Conservation (phyloP, 2,329 filamentous ascomycete species). For the Ascochyta lentis region DNA sequence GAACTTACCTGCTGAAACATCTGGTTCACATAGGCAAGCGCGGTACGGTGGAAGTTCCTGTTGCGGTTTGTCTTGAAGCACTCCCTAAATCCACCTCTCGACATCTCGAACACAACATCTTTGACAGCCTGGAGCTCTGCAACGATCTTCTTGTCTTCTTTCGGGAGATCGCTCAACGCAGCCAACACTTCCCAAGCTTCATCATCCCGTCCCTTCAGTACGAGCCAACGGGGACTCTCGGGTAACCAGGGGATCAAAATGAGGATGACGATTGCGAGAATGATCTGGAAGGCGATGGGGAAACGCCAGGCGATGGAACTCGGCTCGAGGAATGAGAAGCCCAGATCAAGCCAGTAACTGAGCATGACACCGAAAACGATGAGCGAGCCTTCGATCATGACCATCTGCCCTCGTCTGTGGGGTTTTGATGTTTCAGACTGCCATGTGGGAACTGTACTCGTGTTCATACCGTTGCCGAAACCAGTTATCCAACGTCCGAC, state of each 20-base stretch:
- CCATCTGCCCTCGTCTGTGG: slow-evolving; percentile 54
- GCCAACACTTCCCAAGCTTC: slow-evolving; percentile 48
- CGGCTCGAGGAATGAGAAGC: slow-evolving; percentile 59
- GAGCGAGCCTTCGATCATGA: slow-evolving; percentile 57
- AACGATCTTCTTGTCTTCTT: slow-evolving; percentile 48
- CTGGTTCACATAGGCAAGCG: slow-evolving; percentile 53
- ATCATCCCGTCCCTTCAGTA: slow-evolving; percentile 60
- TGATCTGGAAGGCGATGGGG: slow-evolving; percentile 62
- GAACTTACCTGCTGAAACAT: slow-evolving; percentile 53
- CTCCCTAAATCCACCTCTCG: slow-evolving; percentile 59
- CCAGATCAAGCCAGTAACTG: slow-evolving; percentile 52
- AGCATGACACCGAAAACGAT: slow-evolving; percentile 55
- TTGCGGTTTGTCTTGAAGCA: slow-evolving; percentile 63
- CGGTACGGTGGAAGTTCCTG: slow-evolving; percentile 53
- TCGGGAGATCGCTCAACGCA: slow-evolving; percentile 48
- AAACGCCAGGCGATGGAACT: slow-evolving; percentile 53
- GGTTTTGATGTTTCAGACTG: slow-evolving; percentile 57
- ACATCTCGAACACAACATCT: slow-evolving; percentile 49
- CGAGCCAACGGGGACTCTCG: slow-evolving; percentile 57
- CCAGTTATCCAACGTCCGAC: slow-evolving; percentile 60
- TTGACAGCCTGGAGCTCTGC: slow-evolving; percentile 47
- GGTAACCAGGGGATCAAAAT: slow-evolving; percentile 53
- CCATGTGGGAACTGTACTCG: slow-evolving; percentile 53
- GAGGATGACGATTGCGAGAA: slow-evolving; percentile 64
- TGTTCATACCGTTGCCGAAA: slow-evolving; percentile 50